Evolutionary conservation across 2,329 filamentous ascomycete species (phyloP).

Genomic region (Seiridium cupressi): DNA sequence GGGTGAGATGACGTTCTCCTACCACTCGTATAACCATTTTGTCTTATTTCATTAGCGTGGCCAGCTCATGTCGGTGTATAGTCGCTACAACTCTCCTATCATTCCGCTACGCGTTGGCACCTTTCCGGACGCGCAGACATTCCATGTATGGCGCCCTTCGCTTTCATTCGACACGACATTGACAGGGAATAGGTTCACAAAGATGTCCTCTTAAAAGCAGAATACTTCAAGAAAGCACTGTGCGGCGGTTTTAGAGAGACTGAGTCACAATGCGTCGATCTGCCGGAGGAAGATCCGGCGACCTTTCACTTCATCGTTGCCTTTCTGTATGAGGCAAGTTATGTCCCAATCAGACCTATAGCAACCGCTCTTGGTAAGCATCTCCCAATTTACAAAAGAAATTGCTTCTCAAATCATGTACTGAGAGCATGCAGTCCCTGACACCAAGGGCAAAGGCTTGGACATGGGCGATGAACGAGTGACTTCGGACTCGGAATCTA

Average conservation of each 20-base stretch:
- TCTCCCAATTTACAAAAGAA: not conserved
- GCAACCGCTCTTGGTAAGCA: conserved; percentile 35
- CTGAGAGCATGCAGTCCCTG: not conserved
- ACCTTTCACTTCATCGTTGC: conserved; percentile 51
- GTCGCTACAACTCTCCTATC: conserved; percentile 43
- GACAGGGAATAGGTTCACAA: conserved; percentile 37
- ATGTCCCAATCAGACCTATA: conserved; percentile 42
- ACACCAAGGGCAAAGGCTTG: conserved; percentile 42
- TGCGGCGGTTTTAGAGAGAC: conserved; percentile 46
- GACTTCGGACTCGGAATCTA: conserved; percentile 27
- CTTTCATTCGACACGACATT: not conserved
- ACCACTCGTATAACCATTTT: conserved; percentile 1
- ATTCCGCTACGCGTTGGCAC: conserved; percentile 43
- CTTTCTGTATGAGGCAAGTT: conserved; percentile 48
- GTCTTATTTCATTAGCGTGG: conserved; percentile 8
- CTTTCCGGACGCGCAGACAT: conserved; percentile 39
- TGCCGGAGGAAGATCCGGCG: conserved; percentile 49
- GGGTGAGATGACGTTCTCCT: conserved; percentile 32
- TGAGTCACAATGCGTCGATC: conserved; percentile 41
- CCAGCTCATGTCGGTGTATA: conserved; percentile 13
- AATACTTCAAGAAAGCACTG: conserved; percentile 49
- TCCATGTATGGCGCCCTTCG: conserved; percentile 26
- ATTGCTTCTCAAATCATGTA: not conserved
- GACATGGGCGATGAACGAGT: conserved; percentile 29
- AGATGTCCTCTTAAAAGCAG: conserved; percentile 41